These are phyloP conservation scores for Coemansia sp. DNA, from an alignment of 192 early-diverging fungal species.

Conservation along the genomic window DNA sequence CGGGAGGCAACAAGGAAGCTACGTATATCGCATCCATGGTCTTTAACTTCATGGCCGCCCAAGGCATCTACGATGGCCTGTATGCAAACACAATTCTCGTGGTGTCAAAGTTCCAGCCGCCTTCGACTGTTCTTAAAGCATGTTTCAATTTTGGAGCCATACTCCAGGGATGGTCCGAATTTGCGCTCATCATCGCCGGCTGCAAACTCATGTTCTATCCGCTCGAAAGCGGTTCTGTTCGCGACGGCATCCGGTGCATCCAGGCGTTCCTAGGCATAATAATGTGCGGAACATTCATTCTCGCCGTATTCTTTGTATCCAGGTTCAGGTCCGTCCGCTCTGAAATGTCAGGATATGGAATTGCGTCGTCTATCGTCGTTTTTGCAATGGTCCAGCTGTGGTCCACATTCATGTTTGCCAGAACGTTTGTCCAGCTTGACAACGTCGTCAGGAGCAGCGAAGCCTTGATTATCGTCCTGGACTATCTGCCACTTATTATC, in stretches of 20 bases:
- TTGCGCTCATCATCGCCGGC: constrained; percentile 3
- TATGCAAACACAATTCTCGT: not conserved
- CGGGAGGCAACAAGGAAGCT: not conserved
- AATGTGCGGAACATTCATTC: not conserved
- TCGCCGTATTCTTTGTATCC: not conserved
- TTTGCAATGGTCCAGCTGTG: constrained; percentile 19
- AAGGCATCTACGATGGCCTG: constrained; percentile 1
- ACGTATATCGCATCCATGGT: constrained; percentile 14
- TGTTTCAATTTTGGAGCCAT: not conserved
- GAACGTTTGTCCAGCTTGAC: constrained; percentile 21
- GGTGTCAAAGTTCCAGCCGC: constrained; percentile 8
- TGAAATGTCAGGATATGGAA: not conserved
- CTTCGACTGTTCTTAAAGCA: not conserved
- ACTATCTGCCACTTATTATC: constrained; percentile 13
- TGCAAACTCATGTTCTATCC: constrained; percentile 6
- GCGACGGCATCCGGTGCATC: constrained; percentile 10
- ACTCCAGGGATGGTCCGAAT: not conserved
- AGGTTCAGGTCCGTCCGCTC: constrained; percentile 1
- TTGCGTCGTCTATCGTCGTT: not conserved
- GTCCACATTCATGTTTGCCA: constrained; percentile 36
- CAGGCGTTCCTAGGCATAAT: constrained; percentile 15
- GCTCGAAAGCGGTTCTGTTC: not conserved
- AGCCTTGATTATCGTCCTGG: constrained; percentile 15
- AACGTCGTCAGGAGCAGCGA: constrained; percentile 21
- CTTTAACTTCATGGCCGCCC: constrained; percentile 20